phyloP scores from a whole-genome alignment of 2,329 filamentous ascomycete genomes.

The Nannizziopsis barbatae region DNA sequence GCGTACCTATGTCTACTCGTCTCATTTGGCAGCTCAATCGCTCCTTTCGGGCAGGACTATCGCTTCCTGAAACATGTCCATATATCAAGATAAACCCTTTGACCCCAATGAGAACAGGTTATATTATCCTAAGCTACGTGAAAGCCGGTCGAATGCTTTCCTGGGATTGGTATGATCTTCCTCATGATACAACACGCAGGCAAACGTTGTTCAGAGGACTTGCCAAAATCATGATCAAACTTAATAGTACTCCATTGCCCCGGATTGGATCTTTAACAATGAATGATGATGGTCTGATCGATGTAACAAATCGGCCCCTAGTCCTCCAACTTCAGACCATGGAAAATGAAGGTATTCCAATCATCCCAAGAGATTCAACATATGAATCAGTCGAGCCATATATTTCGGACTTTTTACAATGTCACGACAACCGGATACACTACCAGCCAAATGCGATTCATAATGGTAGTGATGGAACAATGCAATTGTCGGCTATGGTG shows the following conservation, averaged over 20 bases:
- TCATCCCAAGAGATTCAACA: conserved; percentile 19
- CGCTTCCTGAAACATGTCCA: conserved; percentile 13
- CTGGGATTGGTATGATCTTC: conserved; percentile 16
- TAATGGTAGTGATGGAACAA: neutral
- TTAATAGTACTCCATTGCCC: conserved; percentile 19
- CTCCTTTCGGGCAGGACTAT: neutral
- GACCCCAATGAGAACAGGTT: conserved; percentile 19
- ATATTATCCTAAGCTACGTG: conserved; percentile 24
- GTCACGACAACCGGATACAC: conserved; percentile 21
- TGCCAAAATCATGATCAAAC: conserved; percentile 19
- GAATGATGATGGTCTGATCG: conserved; percentile 19
- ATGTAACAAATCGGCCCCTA: conserved; percentile 21
- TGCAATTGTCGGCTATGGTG: conserved; percentile 18
- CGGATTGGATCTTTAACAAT: conserved; percentile 28
- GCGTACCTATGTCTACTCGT: conserved; percentile 15
- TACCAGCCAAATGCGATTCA: conserved; percentile 21
- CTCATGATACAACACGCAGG: neutral
- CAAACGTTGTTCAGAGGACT: conserved; percentile 16
- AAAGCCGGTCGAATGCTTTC: conserved; percentile 22
- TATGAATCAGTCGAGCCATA: conserved; percentile 22
- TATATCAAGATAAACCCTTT: conserved; percentile 18
- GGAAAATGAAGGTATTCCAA: conserved; percentile 22
- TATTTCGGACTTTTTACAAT: conserved; percentile 20
- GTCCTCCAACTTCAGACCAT: conserved; percentile 19
- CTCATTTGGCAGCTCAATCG: conserved; percentile 18